These are phyloP conservation scores for Penicillium brasilianum DNA, from an alignment of 2,329 filamentous ascomycete species.

Conservation along the genomic window DNA sequence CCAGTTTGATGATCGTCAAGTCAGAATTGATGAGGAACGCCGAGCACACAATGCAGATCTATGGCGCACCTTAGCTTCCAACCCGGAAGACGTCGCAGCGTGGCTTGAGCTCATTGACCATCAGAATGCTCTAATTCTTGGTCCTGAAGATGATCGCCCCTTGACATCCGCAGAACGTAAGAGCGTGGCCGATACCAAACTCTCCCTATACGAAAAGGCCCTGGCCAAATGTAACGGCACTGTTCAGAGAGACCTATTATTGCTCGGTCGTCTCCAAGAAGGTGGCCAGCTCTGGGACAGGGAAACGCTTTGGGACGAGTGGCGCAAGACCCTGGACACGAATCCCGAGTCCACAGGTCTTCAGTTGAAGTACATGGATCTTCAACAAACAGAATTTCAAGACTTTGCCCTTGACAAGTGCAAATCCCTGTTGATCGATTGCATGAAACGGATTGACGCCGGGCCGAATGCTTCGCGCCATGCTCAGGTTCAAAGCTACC, in stretches of 20 bases:
- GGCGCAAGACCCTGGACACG: constrained; percentile 65
- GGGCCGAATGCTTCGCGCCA: constrained; percentile 28
- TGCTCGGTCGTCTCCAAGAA: constrained; percentile 74
- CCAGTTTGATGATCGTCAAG: constrained; percentile 41
- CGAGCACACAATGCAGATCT: constrained; percentile 58
- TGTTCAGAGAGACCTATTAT: constrained; percentile 62
- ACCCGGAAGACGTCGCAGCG: constrained; percentile 68
- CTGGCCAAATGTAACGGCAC: constrained; percentile 60
- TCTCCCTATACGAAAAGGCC: constrained; percentile 80
- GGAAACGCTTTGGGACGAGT: constrained; percentile 65
- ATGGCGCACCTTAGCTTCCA: constrained; percentile 65
- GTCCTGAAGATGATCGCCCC: constrained; percentile 43
- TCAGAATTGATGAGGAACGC: constrained; percentile 52
- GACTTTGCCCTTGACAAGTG: constrained; percentile 72
- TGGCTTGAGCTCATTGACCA: constrained; percentile 83
- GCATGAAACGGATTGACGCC: constrained; percentile 53
- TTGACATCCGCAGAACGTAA: constrained; percentile 65
- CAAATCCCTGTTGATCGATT: constrained; percentile 63
- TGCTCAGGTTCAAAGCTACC: constrained; percentile 62
- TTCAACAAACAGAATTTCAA: constrained; percentile 69
- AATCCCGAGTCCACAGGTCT: constrained; percentile 65
- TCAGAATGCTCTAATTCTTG: constrained; percentile 70
- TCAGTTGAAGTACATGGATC: constrained; percentile 76
- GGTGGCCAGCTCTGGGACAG: constrained; percentile 75
- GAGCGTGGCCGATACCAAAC: constrained; percentile 77